Percentiles rank a stretch among this genome's conserved stretches.
Conservation (phyloP, 2,329 filamentous ascomycete species). For the Colletotrichum incanum region DNA sequence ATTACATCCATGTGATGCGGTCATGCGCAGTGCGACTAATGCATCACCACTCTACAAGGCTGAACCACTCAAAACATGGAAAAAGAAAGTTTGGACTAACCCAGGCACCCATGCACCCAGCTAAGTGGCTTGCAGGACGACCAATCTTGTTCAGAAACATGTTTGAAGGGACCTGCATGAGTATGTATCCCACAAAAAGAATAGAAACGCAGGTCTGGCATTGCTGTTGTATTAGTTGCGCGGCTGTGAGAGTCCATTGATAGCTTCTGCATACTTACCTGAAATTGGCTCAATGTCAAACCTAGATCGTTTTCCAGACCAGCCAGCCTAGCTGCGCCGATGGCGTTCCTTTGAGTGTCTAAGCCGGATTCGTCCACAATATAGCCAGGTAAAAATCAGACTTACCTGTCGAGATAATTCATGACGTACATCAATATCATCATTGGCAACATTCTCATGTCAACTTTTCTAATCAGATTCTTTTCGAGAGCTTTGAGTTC, state of each 20-base stretch:
- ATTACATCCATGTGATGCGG: constrained; percentile 28
- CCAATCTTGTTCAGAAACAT: constrained; percentile 48
- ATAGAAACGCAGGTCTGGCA: constrained; percentile 41
- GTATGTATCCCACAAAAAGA: constrained; percentile 46
- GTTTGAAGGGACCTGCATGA: constrained; percentile 51
- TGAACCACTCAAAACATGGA: not conserved
- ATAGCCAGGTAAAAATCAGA: not conserved
- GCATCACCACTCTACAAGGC: too few relatives aligned
- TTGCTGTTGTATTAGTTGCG: constrained; percentile 49
- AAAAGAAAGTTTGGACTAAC: constrained; percentile 48
- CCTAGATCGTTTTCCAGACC: constrained; percentile 58
- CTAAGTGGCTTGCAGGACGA: constrained; percentile 35
- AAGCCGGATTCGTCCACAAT: not conserved
- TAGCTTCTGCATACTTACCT: constrained; percentile 48
- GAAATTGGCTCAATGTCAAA: constrained; percentile 53
- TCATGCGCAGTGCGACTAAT: not conserved
- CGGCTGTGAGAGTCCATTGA: constrained; percentile 44
- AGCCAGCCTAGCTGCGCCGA: constrained; percentile 68
- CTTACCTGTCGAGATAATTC: constrained; percentile 72
- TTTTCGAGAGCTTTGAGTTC: constrained; percentile 62
- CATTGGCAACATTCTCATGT: constrained; percentile 76
- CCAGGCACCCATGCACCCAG: constrained; percentile 45
- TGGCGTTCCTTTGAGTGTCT: constrained; percentile 51
- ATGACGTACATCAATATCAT: constrained; percentile 80
- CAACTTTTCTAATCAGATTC: constrained; percentile 72